Percentiles rank a stretch among this genome's conserved stretches.
phyloP scores from a whole-genome alignment of 2,329 filamentous ascomycete species.

The Juglanconis oblonga region DNA sequence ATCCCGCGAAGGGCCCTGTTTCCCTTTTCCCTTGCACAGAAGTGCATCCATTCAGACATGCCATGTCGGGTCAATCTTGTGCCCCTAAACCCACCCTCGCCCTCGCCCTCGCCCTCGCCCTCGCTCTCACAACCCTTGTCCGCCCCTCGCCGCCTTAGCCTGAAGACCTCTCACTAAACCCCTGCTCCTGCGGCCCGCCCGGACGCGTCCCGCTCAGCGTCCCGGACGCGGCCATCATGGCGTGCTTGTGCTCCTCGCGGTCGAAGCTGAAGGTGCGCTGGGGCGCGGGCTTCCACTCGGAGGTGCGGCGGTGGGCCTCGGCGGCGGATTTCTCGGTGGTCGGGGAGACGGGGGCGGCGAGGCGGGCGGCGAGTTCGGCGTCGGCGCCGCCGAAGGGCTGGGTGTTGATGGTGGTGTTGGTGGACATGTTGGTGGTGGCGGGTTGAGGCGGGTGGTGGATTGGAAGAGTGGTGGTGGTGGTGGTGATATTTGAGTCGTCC shows the following conservation, averaged over 20 bases:
- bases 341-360: constrained; percentile 20
- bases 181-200: background rate
- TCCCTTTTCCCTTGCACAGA: too few species aligned
- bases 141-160: background rate
- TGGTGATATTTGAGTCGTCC: background rate
- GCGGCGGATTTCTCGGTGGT: constrained; percentile 18
- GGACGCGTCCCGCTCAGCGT: constrained; percentile 21
- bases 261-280: constrained; percentile 55
- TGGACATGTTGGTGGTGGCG: constrained; percentile 8
- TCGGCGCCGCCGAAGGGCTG: constrained; percentile 15
- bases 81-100: too few species aligned
- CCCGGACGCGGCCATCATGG: constrained; percentile 39
- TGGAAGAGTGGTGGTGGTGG: background rate
- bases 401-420: constrained; percentile 7
- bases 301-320: constrained; percentile 32
- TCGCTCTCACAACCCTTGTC: background rate
- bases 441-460: background rate
- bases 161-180: background rate
- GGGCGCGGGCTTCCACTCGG: constrained; percentile 47
- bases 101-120: too few species aligned
- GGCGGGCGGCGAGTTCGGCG: constrained; percentile 20
- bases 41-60: too few species aligned
- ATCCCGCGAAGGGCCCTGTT: too few species aligned
- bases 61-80: too few species aligned
- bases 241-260: constrained; percentile 51